phyloP scores from a whole-genome alignment of 352 stramenopile species.

The Phytophthora boehmeriae region DNA sequence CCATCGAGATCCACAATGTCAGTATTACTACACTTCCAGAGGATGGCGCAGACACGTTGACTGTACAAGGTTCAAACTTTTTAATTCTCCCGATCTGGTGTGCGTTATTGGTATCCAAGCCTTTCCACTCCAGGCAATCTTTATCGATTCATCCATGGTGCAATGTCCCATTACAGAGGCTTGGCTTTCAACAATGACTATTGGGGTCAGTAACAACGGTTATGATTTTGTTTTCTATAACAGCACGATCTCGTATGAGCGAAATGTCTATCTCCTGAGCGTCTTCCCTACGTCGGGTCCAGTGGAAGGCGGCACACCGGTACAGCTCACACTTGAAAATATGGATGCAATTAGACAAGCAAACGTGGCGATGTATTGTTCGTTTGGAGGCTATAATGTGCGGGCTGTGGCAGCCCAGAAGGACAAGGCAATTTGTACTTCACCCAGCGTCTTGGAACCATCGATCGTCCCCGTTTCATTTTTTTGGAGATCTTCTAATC shows the following conservation, averaged over 20 bases:
- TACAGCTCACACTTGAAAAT: conserved; percentile 30
- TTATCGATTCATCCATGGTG: conserved; percentile 19
- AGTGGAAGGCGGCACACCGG: conserved; percentile 37
- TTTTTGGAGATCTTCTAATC: conserved; percentile 28
- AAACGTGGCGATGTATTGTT: conserved; percentile 31
- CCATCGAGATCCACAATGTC: conserved; percentile 25
- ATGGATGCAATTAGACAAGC: conserved; percentile 5
- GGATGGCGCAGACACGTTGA: conserved; percentile 17
- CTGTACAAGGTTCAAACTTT: conserved; percentile 42
- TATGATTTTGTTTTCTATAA: conserved; percentile 40
- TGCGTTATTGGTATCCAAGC: conserved; percentile 30
- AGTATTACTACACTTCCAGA: conserved; percentile 24
- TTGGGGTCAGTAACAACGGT: conserved; percentile 50
- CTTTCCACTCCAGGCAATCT: neutral
- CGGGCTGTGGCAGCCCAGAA: conserved; percentile 19
- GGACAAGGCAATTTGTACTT: conserved; percentile 23
- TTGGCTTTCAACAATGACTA: conserved; percentile 1
- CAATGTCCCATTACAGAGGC: conserved; percentile 10
- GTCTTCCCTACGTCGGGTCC: conserved; percentile 34
- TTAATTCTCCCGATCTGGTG: conserved; percentile 25
- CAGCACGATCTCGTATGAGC: conserved; percentile 7
- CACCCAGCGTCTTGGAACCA: conserved; percentile 11
- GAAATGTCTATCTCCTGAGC: conserved; percentile 24
- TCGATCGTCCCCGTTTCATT: conserved; percentile 23
- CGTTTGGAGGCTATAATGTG: conserved; percentile 40